Evolutionary conservation across 148 eudicot species (phyloP).

Genomic region (Gaultheria prostrata): DNA sequence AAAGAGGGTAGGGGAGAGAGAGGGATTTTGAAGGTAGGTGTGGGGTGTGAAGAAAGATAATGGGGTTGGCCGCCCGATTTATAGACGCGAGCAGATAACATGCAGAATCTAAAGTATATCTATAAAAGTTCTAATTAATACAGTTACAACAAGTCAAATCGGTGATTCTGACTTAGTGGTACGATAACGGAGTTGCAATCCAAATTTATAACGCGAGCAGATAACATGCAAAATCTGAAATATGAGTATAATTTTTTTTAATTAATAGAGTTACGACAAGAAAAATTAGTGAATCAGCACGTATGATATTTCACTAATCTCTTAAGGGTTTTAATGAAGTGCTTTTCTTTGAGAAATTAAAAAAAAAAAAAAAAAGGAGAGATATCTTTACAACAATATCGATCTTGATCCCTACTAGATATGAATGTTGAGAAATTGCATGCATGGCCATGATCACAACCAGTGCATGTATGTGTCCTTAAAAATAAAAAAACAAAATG

Average conservation of each 20-base stretch:
- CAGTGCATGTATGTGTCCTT: background rate
- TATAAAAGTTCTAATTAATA: slow-evolving; percentile 3
- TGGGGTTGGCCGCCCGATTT: slow-evolving; percentile 38
- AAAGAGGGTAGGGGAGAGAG: background rate
- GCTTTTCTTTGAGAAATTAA: background rate
- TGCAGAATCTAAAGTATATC: slow-evolving; percentile 8
- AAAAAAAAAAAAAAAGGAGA: no score
- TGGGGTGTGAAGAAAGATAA: slow-evolving; percentile 24
- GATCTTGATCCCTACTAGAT: background rate
- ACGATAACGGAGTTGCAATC: background rate
- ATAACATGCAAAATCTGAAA: background rate
- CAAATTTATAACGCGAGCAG: slow-evolving; percentile 36
- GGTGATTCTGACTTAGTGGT: background rate
- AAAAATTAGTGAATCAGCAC: background rate
- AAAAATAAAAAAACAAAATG: background rate
- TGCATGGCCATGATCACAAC: background rate
- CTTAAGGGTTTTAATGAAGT: background rate
- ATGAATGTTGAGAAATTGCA: background rate
- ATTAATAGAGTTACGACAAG: background rate
- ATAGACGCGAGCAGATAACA: slow-evolving; percentile 33
- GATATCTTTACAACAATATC: background rate
- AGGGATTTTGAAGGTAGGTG: background rate
- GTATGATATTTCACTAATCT: background rate
- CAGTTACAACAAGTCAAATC: background rate
- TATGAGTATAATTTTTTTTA: slow-evolving; percentile 21